These are phyloP conservation scores for Thermomucor indicae-seudaticae DNA, from an alignment of 371 early-diverging fungal species.

Conservation along the genomic window DNA sequence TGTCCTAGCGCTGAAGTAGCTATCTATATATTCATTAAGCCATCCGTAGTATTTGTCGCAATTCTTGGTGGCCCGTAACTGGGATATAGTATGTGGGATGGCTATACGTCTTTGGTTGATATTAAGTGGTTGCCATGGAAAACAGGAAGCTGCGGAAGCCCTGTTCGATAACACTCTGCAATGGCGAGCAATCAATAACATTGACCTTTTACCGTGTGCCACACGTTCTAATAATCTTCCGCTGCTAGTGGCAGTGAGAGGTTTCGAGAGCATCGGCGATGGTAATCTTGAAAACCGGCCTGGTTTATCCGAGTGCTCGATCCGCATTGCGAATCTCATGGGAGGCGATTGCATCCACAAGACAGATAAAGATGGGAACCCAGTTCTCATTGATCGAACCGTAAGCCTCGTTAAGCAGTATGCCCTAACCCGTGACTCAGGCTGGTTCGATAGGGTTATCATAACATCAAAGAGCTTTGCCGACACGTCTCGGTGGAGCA, in stretches of 20 bases:
- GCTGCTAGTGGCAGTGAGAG: conserved; percentile 64
- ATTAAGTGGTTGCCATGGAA: background rate
- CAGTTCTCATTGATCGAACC: conserved; percentile 75
- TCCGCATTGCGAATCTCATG: conserved; percentile 54
- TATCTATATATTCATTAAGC: background rate
- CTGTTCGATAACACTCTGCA: conserved; percentile 60
- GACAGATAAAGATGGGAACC: conserved; percentile 73
- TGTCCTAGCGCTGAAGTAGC: background rate
- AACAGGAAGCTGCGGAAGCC: conserved; percentile 55
- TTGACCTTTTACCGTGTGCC: conserved; percentile 66
- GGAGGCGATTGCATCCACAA: conserved; percentile 84
- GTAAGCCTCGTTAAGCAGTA: conserved; percentile 36
- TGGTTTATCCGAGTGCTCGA: conserved; percentile 56
- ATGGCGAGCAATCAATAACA: conserved; percentile 64
- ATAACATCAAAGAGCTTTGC: conserved; percentile 67
- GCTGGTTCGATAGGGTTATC: conserved; percentile 46
- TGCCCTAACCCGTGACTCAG: too few relatives aligned
- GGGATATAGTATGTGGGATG: background rate
- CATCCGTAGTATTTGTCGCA: background rate
- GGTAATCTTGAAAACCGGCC: conserved; percentile 57
- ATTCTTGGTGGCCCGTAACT: conserved; percentile 5
- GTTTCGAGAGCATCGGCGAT: conserved; percentile 60
- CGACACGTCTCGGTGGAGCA: conserved; percentile 53
- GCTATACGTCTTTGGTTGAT: background rate
- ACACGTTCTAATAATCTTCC: conserved; percentile 59